Evolutionary conservation across 331 rosid genomes (phyloP), one percentile per base, ranked within the genome.

Genomic region (Pyrus hybrid): DNA sequence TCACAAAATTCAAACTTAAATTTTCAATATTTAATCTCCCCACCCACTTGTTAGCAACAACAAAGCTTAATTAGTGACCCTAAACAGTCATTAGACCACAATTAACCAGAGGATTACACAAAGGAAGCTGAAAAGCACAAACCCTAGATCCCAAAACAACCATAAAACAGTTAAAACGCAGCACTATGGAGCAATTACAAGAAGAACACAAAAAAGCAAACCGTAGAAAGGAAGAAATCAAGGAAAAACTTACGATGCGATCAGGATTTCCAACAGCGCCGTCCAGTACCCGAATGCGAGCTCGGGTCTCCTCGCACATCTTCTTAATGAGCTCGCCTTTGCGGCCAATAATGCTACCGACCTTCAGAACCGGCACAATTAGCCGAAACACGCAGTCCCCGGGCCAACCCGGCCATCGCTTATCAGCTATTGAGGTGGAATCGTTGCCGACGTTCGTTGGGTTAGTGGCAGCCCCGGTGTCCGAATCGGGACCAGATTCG

Each of bases 371-470:
- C 30, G 97, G 99, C 43, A 90, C 97, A 25, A 95, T 82, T 6
- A 90, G 86, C 26, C 99, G 88, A 71, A 90, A 95, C 68, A 92
- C 97, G 76, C 96, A 92, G 81, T 89, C 83, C 2, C 99, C 99
- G 0, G 99, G 99, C 97, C 99, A 95, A 21, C 99, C 99, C 0
- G 97, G 96, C 99, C 99, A 95, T 72, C 79, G 83, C 57, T 84
- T 92, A 60, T 90, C 99, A 37, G 78, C 32, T 76, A 87, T 41
- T 6, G 83, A 74, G 53, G 43, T 4, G 30, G 72, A 37, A n/a
- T 80, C 62, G 35, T 35, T 47, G 41, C 71, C 18, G 17, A 23
- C 28, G 12, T 32, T 22, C 37, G 75, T 32, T 3, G 62, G 9
- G 20, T 45, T 12, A 37, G n/a, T 49, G 18, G 32, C 56, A 51